A percentile compares a stretch with the other conserved stretches of the same genome.
These are phyloP conservation scores for Fusarium haematococcum DNA, from an alignment of 2,329 filamentous ascomycete species.

Conservation along the genomic window DNA sequence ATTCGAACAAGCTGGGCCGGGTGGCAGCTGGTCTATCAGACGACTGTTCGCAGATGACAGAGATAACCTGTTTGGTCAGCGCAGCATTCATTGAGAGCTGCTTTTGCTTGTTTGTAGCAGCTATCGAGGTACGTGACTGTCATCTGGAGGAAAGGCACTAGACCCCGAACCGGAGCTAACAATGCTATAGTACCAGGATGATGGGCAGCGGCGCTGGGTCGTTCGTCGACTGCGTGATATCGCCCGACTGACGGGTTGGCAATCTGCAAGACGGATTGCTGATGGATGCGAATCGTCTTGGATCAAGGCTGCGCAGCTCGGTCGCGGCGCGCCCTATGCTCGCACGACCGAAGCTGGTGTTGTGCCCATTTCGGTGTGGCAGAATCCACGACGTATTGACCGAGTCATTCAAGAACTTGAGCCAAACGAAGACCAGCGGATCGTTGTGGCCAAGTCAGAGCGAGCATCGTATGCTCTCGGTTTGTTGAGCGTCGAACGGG, in stretches of 20 bases:
- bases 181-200: conserved; percentile 72
- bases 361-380: conserved; percentile 57
- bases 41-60: conserved; percentile 61
- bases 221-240: conserved; percentile 81
- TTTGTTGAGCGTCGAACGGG: conserved; percentile 80
- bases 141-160: neutral
- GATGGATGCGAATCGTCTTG: conserved; percentile 87
- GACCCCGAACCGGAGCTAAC: conserved; percentile 25
- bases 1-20: conserved; percentile 80
- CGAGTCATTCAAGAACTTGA: conserved; percentile 62
- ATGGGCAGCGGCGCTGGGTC: conserved; percentile 81
- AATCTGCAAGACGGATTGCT: conserved; percentile 84
- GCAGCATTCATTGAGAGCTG: conserved; percentile 85
- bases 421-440: conserved; percentile 53
- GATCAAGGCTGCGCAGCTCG: conserved; percentile 78
- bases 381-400: conserved; percentile 63
- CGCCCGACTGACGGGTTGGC: conserved; percentile 86
- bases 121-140: conserved; percentile 69
- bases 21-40: conserved; percentile 80
- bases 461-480: conserved; percentile 82
- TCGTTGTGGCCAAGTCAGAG: conserved; percentile 73
- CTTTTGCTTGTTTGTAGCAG: conserved; percentile 88
- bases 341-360: conserved; percentile 55
- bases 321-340: conserved; percentile 80
- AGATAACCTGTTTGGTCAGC: conserved; percentile 81